phyloP scores from a whole-genome alignment of 2,329 filamentous ascomycete genomes.

The Amauroascus verrucosus region DNA sequence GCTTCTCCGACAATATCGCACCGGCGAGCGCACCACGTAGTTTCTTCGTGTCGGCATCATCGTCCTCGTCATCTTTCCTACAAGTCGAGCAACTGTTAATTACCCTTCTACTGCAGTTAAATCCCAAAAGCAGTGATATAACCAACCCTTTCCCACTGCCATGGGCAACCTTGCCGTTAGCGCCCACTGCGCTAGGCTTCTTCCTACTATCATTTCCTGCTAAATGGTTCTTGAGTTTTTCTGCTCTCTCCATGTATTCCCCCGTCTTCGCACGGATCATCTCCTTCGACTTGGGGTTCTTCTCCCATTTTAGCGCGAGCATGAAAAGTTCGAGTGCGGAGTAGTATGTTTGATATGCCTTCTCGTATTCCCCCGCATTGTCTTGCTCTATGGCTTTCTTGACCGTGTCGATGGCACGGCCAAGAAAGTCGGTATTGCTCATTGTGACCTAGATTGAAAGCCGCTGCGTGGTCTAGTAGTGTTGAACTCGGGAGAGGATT shows the following conservation, averaged over 20 bases:
- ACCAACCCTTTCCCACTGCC: slow-evolving; percentile 47
- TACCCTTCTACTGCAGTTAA: background rate
- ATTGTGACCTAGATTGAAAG: slow-evolving; percentile 43
- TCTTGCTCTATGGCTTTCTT: slow-evolving; percentile 97
- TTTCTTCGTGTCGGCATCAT: slow-evolving; percentile 92
- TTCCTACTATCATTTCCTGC: slow-evolving; percentile 49
- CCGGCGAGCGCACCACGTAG: slow-evolving; percentile 80
- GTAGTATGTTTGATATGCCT: slow-evolving; percentile 94
- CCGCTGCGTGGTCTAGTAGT: background rate
- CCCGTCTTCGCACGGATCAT: slow-evolving; percentile 92
- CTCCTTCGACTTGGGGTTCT: slow-evolving; percentile 92
- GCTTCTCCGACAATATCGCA: slow-evolving; percentile 87
- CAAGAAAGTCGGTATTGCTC: slow-evolving; percentile 95
- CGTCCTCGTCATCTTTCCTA: slow-evolving; percentile 51
- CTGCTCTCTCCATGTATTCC: slow-evolving; percentile 97
- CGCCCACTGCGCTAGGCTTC: slow-evolving; percentile 43
- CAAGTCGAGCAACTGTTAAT: slow-evolving; percentile 12
- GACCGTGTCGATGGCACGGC: slow-evolving; percentile 90
- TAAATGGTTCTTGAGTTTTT: slow-evolving; percentile 91
- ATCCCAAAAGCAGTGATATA: slow-evolving; percentile 12
- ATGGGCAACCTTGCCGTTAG: slow-evolving; percentile 43
- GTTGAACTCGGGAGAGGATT: background rate
- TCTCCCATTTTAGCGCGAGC: slow-evolving; percentile 98
- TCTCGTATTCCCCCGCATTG: slow-evolving; percentile 91
- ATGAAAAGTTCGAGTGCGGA: slow-evolving; percentile 94